Evolutionary conservation across 2,329 filamentous ascomycete species (phyloP).

Genomic region (Penicillium freii): DNA sequence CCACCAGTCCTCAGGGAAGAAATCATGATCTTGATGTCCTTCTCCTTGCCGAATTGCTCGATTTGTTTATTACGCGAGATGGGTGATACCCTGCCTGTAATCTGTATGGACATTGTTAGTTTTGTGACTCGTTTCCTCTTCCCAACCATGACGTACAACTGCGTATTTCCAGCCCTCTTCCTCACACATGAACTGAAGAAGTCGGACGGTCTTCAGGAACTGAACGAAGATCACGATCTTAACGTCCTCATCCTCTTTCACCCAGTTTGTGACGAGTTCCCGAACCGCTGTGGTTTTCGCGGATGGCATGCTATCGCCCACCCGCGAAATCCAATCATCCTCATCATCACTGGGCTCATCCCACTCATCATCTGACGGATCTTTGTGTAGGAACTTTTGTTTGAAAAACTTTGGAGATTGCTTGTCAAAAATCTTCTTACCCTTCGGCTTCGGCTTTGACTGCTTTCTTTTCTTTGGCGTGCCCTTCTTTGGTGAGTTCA

Average conservation of each 20-base stretch:
- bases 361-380: neutral
- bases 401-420: neutral
- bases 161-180: conserved; percentile 34
- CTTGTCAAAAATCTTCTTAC: neutral
- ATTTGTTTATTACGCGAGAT: neutral
- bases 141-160: neutral
- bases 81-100: neutral
- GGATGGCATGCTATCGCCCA: conserved; percentile 29
- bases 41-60: neutral
- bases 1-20: neutral
- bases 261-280: neutral
- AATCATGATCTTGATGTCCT: neutral
- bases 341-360: conserved; percentile 24
- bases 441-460: neutral
- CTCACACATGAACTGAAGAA: conserved; percentile 52
- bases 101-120: neutral
- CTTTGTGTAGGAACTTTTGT: neutral
- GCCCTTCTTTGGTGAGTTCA: neutral
- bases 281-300: neutral
- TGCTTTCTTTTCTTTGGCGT: conserved; percentile 1
- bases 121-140: neutral
- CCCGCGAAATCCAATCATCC: conserved; percentile 28
- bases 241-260: conserved; percentile 41
- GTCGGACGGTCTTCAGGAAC: conserved; percentile 54
- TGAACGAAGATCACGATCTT: conserved; percentile 64